phyloP scores from a whole-genome alignment of 805 yeast genomes.

The Metschnikowia cerradonensis region DNA sequence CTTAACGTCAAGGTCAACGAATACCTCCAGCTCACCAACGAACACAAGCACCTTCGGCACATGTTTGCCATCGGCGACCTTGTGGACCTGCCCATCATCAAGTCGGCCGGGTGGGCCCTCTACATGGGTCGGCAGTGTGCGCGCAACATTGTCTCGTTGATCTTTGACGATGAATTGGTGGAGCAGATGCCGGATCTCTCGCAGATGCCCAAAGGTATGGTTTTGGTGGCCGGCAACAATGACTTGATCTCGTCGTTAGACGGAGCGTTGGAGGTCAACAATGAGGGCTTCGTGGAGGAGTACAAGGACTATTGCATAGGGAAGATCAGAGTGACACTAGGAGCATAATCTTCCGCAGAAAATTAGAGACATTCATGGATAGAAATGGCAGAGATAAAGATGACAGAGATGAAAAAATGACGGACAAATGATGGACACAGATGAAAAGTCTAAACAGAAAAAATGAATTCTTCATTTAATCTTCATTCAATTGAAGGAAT shows the following conservation, averaged over 20 bases:
- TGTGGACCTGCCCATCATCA: constrained; percentile 37
- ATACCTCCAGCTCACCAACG: constrained; percentile 30
- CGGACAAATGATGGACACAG: too few relatives aligned
- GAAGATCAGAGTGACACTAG: constrained; percentile 35
- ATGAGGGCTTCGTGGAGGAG: constrained; percentile 31
- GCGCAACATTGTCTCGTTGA: constrained; percentile 29
- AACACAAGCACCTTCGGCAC: constrained; percentile 16
- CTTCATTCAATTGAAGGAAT: too few relatives aligned
- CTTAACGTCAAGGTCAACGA: constrained; percentile 35
- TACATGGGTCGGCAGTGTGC: constrained; percentile 40
- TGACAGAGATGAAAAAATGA: too few relatives aligned
- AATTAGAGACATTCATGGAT: too few relatives aligned
- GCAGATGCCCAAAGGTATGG: constrained; percentile 40
- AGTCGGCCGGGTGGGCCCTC: constrained; percentile 45
- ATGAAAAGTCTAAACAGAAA: too few relatives aligned
- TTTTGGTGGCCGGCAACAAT: constrained; percentile 36
- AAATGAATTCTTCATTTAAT: too few relatives aligned
- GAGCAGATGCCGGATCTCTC: constrained; percentile 33
- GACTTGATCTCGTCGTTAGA: constrained; percentile 35
- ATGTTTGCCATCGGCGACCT: constrained; percentile 38
- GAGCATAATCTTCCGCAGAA: constrained; percentile 11
- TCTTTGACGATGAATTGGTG: constrained; percentile 27
- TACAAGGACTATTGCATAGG: constrained; percentile 42
- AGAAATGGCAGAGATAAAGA: too few relatives aligned
- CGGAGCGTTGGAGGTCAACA: constrained; percentile 32